Percentiles rank a stretch among this genome's conserved stretches.
Evolutionary conservation across 257 asterid species (phyloP).

Genomic region (Scutellaria minor): DNA sequence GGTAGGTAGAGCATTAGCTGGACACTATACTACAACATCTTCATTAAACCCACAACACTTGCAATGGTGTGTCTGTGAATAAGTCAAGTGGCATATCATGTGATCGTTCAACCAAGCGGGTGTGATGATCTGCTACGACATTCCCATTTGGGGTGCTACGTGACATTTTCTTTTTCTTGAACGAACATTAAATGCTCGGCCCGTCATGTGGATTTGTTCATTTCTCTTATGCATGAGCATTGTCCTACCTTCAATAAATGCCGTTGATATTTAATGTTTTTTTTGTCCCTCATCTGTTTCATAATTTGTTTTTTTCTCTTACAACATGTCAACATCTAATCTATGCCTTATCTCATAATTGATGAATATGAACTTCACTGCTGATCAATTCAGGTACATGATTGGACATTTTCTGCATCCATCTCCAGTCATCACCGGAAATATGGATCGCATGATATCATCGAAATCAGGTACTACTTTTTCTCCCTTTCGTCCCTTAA

Average conservation of each 20-base stretch:
- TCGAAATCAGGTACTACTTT: neutral
- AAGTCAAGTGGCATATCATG: neutral
- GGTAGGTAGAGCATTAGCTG: neutral
- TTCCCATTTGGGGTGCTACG: conserved; percentile 18
- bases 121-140: conserved; percentile 12
- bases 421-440: neutral
- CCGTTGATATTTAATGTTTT: neutral
- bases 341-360: neutral
- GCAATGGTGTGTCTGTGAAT: conserved; percentile 16
- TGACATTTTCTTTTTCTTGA: neutral
- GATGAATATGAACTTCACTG: neutral
- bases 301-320: neutral
- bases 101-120: neutral
- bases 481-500: neutral
- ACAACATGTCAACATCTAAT: neutral
- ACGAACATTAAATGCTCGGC: neutral
- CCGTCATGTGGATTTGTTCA: neutral
- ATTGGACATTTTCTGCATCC: neutral
- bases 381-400: neutral
- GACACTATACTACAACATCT: neutral
- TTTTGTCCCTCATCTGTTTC: neutral
- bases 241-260: conserved; percentile 1
- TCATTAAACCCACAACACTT: conserved; percentile 11
- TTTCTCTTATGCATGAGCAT: neutral
- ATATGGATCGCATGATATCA: neutral